Conservation (phyloP, 257 asterid species). For the Linderniella brevidens region DNA sequence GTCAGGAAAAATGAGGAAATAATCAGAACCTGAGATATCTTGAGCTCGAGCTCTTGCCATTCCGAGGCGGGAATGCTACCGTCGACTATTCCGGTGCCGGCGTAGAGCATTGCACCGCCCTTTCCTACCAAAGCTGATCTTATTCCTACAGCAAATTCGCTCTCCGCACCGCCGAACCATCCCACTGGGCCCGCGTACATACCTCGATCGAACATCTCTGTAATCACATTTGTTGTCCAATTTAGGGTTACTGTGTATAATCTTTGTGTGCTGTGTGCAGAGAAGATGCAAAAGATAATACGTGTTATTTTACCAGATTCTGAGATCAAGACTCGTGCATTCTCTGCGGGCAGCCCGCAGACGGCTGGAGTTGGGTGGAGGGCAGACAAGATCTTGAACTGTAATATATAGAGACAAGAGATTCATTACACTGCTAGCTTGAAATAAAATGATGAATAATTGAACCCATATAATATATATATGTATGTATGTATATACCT, state of each 20-base stretch:
- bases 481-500: background rate
- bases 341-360: slow-evolving; percentile 42
- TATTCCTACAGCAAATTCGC: slow-evolving; percentile 95
- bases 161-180: slow-evolving; percentile 90
- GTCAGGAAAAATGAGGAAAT: too few species aligned
- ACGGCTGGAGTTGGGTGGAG: slow-evolving; percentile 65
- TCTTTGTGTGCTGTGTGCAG: background rate
- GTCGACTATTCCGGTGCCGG: too few species aligned
- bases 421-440: background rate
- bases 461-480: too few species aligned
- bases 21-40: too few species aligned
- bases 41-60: too few species aligned
- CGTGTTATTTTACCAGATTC: slow-evolving; percentile 25
- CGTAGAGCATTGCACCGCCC: slow-evolving; percentile 16
- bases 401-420: slow-evolving; percentile 12
- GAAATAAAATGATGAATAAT: background rate
- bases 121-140: slow-evolving; percentile 83
- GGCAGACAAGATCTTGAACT: slow-evolving; percentile 35
- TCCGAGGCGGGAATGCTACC: too few species aligned
- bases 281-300: background rate
- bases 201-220: slow-evolving; percentile 45
- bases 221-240: background rate
- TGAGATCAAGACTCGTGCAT: slow-evolving; percentile 29
- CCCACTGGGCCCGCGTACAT: slow-evolving; percentile 98
- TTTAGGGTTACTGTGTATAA: background rate